Base-by-base conservation (phyloP, 371 early-diverging fungal genomes). In the Mucor saturninus region DNA sequence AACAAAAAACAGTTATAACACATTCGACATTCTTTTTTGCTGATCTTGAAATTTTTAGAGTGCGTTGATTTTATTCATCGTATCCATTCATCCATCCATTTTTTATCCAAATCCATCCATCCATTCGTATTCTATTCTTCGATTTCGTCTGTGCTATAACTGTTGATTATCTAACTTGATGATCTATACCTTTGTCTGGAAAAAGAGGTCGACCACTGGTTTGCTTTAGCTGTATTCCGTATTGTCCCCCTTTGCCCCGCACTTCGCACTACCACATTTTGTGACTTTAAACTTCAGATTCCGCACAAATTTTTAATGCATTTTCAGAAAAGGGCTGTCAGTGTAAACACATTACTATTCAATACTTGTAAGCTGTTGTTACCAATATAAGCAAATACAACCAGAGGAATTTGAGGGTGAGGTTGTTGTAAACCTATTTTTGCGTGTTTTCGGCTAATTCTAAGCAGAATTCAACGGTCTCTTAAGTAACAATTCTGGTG, bases 11-110 rank as follows among this genome's bases (percentile, higher is more conserved):
- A 46, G 49, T 54, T 65, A 46, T 65, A 65, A 49, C 59, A 56
- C 66, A 60, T 56, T 55, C 56, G 60, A 60, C 60, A 60, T 21
- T 60, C 14, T 43, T n/a, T 43, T 5, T 46, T 21, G 46, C 46
- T 46, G 46, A 21, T 21, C 26, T 46, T 46, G 9, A 46, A 46
- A 21, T 43, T 7, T 46, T 26, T 21, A 8, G 26, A 21, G 26
- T 21, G 21, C 43, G 14, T 43, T 43, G 10, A n/a, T 7, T 43
- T 43, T 14, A 14, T 11, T 46, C 48, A 29, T 30, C 31, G 30
- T 30, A 50, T 50, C 50, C 50, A 50, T 50, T 28, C 50, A 50
- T 50, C 50, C 50, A 50, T 50, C 50, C 50, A 50, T 50, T 28
- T 15, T 50, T 59, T 30, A 10, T 35, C 8, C 35, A 35, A 46